These are phyloP conservation scores for Wallacemonas rigidus DNA, from an alignment of 208 protist genomes.

Conservation along the genomic window DNA sequence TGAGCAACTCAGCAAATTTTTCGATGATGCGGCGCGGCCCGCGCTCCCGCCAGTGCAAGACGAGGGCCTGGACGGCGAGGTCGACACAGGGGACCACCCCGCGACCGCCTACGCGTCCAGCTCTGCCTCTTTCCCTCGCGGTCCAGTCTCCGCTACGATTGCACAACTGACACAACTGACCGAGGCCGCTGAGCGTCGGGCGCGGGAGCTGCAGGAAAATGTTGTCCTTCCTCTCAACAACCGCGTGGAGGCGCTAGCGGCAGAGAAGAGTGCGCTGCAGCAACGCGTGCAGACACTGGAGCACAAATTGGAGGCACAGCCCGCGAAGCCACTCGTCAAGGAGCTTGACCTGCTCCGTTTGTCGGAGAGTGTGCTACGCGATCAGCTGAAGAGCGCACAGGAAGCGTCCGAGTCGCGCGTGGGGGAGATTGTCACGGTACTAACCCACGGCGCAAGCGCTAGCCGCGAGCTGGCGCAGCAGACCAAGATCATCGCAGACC, in stretches of 20 bases:
- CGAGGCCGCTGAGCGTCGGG: conserved; percentile 31
- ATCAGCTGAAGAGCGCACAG: conserved; percentile 42
- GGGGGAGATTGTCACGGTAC: conserved; percentile 21
- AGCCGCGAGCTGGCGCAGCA: conserved; percentile 25
- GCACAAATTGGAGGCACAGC: conserved; percentile 31
- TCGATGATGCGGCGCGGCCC: conserved; percentile 41
- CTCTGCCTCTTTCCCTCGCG: conserved; percentile 14
- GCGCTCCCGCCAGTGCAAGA: conserved; percentile 10
- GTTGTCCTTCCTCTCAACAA: conserved; percentile 43
- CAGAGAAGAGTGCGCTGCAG: conserved; percentile 43
- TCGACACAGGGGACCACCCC: conserved; percentile 8
- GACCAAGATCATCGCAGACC: conserved; percentile 17
- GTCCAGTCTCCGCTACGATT: conserved; percentile 33
- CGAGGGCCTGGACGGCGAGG: conserved; percentile 10
- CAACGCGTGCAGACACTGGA: conserved; percentile 41
- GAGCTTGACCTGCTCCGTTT: conserved; percentile 65
- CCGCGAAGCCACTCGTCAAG: conserved; percentile 44
- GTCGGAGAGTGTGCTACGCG: conserved; percentile 49
- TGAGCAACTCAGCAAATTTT: conserved; percentile 55
- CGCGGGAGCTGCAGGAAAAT: conserved; percentile 35
- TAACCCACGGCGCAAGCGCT: conserved; percentile 8
- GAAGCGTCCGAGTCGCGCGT: conserved; percentile 11
- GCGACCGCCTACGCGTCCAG: conserved; percentile 9
- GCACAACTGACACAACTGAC: conserved; percentile 42
- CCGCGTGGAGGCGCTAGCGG: conserved; percentile 48